Conservation (phyloP, 169 alveolate genomes). For the Plasmodium inui region DNA sequence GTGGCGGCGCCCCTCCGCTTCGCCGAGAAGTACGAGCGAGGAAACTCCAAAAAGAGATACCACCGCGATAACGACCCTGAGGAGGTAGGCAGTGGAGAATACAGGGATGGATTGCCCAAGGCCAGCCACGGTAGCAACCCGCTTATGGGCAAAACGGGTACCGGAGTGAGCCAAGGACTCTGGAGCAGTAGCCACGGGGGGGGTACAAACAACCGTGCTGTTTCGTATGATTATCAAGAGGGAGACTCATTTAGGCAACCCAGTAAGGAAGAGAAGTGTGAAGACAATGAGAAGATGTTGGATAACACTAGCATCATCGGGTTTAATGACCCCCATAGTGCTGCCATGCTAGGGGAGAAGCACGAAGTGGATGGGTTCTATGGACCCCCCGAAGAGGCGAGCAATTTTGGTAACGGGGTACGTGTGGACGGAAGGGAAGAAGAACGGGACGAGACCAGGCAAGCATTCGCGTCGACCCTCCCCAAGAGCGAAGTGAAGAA, state of each 20-base stretch:
- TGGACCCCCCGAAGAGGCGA: neutral
- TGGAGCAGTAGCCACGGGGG: neutral
- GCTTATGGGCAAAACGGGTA: neutral
- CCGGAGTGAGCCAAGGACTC: neutral
- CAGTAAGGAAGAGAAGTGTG: neutral
- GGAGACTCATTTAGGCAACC: neutral
- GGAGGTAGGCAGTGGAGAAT: neutral
- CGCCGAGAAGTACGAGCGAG: neutral
- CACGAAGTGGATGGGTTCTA: neutral
- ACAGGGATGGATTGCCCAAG: neutral
- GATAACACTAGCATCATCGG: neutral
- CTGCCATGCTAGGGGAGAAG: neutral
- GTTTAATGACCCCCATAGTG: neutral
- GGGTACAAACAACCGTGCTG: neutral
- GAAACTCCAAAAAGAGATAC: neutral
- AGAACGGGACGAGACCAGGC: no score
- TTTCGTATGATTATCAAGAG: neutral
- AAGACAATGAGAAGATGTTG: neutral
- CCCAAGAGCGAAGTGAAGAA: neutral
- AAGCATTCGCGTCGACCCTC: neutral
- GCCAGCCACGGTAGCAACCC: neutral
- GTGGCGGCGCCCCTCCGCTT: neutral
- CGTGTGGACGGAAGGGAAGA: neutral
- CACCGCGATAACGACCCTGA: neutral
- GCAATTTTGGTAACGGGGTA: neutral